Evolutionary conservation across 352 stramenopile genomes (phyloP).

Genomic region (Phytopythium kandeliae): DNA sequence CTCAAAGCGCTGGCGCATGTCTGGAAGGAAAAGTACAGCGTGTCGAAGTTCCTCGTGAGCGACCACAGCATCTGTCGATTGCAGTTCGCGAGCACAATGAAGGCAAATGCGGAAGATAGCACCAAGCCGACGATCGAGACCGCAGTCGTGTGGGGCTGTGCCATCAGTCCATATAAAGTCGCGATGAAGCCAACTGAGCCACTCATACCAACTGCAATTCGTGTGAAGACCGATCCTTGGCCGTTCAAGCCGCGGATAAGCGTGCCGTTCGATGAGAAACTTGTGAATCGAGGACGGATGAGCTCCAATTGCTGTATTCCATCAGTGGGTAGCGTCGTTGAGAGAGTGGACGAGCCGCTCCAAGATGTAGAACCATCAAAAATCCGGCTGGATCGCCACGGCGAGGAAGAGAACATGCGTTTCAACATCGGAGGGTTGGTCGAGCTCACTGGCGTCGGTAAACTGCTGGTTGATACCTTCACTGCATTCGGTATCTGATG

Average conservation of each 20-base stretch:
- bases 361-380: too few relatives aligned
- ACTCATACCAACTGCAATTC: neutral
- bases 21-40: constrained; percentile 1
- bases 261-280: neutral
- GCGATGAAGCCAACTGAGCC: neutral
- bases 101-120: neutral
- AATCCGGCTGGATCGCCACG: too few relatives aligned
- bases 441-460: too few relatives aligned
- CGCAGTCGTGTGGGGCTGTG: too few relatives aligned
- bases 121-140: neutral
- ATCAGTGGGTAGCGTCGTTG: neutral
- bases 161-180: neutral
- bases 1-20: neutral
- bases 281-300: neutral
- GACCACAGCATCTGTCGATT: constrained; percentile 1
- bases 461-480: too few relatives aligned
- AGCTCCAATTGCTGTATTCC: constrained; percentile 1
- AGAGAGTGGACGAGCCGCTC: too few relatives aligned
- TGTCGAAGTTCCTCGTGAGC: constrained; percentile 3
- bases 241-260: neutral
- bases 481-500: too few relatives aligned
- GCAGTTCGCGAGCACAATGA: neutral
- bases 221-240: neutral
- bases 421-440: too few relatives aligned
- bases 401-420: too few relatives aligned